Conservation (phyloP, 2,329 filamentous ascomycete species). For the Penicillium griseofulvum region DNA sequence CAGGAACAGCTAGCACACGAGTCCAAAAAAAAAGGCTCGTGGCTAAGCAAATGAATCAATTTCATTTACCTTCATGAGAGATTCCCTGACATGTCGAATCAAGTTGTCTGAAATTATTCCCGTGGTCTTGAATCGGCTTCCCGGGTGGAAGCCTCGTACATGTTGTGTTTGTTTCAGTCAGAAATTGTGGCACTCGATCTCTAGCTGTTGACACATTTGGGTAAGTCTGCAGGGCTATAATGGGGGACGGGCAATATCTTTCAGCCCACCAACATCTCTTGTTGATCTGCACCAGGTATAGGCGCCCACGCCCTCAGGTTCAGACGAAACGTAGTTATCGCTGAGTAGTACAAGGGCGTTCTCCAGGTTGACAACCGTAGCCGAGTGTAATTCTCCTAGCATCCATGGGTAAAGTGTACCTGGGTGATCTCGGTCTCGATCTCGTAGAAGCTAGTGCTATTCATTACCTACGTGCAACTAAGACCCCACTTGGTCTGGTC, state of each 20-base stretch:
- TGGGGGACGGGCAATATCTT: not conserved
- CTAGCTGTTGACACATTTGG: not conserved
- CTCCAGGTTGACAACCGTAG: not conserved
- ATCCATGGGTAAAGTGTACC: not conserved
- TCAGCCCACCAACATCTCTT: not conserved
- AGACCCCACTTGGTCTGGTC: not conserved
- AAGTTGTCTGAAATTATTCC: constrained; percentile 9
- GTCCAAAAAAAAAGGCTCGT: constrained; percentile 27
- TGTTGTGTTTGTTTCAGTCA: not conserved
- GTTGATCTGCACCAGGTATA: not conserved
- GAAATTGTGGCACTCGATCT: not conserved
- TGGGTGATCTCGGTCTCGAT: not conserved
- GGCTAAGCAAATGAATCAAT: constrained; percentile 36
- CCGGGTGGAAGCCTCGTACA: not conserved
- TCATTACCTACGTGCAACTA: not conserved
- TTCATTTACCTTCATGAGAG: constrained; percentile 31
- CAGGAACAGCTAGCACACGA: constrained; percentile 33
- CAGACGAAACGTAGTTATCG: not conserved
- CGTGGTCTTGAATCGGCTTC: not conserved
- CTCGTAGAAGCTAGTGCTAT: not conserved
- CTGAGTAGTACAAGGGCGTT: not conserved
- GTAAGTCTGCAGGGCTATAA: not conserved
- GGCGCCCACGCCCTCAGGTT: not conserved
- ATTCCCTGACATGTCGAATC: constrained; percentile 19
- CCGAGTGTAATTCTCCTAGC: not conserved